Conservation (phyloP, 2,329 filamentous ascomycete genomes). For the Davidsoniella australis region DNA sequence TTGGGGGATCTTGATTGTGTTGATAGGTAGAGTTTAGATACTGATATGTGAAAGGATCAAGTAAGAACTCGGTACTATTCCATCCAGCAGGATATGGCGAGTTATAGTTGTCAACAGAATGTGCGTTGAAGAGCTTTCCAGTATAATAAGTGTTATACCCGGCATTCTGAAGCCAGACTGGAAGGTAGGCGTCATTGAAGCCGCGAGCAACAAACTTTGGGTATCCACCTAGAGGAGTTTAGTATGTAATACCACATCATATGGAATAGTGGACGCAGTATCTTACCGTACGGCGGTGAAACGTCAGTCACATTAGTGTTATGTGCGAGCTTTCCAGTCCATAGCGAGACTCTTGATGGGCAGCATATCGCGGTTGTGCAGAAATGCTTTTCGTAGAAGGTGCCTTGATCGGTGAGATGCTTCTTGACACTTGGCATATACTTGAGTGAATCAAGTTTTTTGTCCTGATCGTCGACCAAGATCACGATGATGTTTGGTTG, state of each 20-base stretch:
- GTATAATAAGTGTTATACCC: constrained; percentile 38
- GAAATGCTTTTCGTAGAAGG: constrained; percentile 41
- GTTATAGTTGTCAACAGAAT: constrained; percentile 31
- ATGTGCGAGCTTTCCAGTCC: constrained; percentile 45
- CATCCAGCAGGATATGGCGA: constrained; percentile 36
- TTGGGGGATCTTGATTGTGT: constrained; percentile 36
- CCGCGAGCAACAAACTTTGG: constrained; percentile 34
- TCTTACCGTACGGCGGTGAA: constrained; percentile 33
- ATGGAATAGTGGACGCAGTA: neutral
- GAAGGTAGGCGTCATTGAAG: constrained; percentile 32
- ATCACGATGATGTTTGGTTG: constrained; percentile 45
- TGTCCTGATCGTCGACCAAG: constrained; percentile 49
- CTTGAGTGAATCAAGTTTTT: constrained; percentile 40
- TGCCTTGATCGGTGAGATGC: constrained; percentile 38
- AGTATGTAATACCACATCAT: constrained; percentile 12
- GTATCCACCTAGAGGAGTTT: constrained; percentile 21
- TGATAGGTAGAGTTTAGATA: constrained; percentile 51
- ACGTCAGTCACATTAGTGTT: constrained; percentile 45
- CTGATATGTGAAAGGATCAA: constrained; percentile 51
- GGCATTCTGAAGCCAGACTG: constrained; percentile 32
- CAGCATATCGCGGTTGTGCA: constrained; percentile 50
- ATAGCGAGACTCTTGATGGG: constrained; percentile 41
- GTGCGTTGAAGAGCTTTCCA: constrained; percentile 37
- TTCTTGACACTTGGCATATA: constrained; percentile 40
- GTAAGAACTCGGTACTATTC: constrained; percentile 37